These are phyloP conservation scores for Crithidia brevicula DNA, from an alignment of 208 protist genomes.

Conservation along the genomic window DNA sequence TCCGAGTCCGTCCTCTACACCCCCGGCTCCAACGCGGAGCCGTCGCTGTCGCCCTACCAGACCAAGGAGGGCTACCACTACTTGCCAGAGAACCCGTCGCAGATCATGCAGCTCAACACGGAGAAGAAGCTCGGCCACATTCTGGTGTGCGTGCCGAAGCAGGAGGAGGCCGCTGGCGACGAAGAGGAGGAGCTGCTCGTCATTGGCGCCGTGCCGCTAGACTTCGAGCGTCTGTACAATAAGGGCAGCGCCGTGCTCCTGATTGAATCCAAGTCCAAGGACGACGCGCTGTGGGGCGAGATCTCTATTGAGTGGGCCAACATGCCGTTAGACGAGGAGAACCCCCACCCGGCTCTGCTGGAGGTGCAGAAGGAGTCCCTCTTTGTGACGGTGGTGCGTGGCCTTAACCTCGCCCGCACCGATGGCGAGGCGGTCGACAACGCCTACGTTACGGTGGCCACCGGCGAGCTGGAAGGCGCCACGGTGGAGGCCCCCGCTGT, in stretches of 20 bases:
- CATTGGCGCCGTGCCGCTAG: conserved; percentile 83
- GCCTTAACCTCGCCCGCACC: conserved; percentile 61
- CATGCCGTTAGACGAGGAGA: conserved; percentile 43
- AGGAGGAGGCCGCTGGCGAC: conserved; percentile 46
- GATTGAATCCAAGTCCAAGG: conserved; percentile 87
- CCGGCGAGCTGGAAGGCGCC: conserved; percentile 76
- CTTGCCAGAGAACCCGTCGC: conserved; percentile 73
- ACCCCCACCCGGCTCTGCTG: conserved; percentile 32
- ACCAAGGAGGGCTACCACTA: conserved; percentile 86
- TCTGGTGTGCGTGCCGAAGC: conserved; percentile 83
- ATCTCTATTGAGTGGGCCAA: conserved; percentile 86
- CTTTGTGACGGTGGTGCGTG: conserved; percentile 81
- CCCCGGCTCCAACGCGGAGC: conserved; percentile 43
- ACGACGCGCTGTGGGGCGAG: conserved; percentile 89
- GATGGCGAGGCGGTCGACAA: conserved; percentile 45
- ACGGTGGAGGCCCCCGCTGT: conserved; percentile 61
- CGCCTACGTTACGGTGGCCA: conserved; percentile 64
- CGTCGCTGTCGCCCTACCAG: conserved; percentile 84
- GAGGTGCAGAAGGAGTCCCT: conserved; percentile 69
- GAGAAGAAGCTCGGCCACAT: conserved; percentile 89
- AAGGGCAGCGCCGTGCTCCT: conserved; percentile 82
- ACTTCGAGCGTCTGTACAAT: conserved; percentile 85
- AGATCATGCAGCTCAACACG: conserved; percentile 88
- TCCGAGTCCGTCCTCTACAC: conserved; percentile 82
- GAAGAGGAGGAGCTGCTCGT: conserved; percentile 89